Conservation (phyloP, 352 stramenopile genomes). For the Globisporangium yorkense region DNA sequence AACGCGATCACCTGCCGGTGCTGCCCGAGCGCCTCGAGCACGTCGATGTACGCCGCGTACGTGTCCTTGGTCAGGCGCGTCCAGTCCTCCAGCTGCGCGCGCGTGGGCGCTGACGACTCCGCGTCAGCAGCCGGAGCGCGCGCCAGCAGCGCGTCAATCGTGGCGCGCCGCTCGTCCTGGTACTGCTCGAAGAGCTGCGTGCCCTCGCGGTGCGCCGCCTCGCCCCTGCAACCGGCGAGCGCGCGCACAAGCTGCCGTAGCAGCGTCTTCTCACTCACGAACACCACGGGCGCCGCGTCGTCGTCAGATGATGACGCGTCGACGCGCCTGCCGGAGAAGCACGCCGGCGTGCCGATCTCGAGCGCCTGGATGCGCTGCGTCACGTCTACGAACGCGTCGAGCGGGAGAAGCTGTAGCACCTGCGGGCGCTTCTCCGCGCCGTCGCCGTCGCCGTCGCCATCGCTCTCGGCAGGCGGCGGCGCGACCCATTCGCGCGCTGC, state of each 20-base stretch:
- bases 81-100: conserved; percentile 3
- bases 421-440: background rate
- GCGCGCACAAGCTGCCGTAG: conserved; percentile 9
- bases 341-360: conserved; percentile 13
- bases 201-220: background rate
- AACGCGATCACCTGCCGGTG: conserved; percentile 3
- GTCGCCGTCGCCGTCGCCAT: conserved; percentile 2
- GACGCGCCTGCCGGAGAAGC: conserved; percentile 17
- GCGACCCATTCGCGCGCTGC: conserved; percentile 1
- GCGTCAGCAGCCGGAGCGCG: background rate
- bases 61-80: conserved; percentile 11
- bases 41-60: conserved; percentile 5
- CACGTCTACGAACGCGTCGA: conserved; percentile 24
- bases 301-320: background rate
- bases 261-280: conserved; percentile 13
- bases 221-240: background rate
- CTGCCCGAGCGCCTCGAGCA: conserved; percentile 3
- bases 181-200: conserved; percentile 10
- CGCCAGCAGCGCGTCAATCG: conserved; percentile 1
- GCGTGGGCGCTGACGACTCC: background rate
- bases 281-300: background rate
- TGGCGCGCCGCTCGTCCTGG: background rate
- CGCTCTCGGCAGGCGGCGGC: background rate
- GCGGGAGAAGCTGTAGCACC: conserved; percentile 33
- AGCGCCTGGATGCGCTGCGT: conserved; percentile 1